These are phyloP conservation scores for Colletotrichum camelliae DNA, from an alignment of 2,329 filamentous ascomycete species.

Conservation along the genomic window DNA sequence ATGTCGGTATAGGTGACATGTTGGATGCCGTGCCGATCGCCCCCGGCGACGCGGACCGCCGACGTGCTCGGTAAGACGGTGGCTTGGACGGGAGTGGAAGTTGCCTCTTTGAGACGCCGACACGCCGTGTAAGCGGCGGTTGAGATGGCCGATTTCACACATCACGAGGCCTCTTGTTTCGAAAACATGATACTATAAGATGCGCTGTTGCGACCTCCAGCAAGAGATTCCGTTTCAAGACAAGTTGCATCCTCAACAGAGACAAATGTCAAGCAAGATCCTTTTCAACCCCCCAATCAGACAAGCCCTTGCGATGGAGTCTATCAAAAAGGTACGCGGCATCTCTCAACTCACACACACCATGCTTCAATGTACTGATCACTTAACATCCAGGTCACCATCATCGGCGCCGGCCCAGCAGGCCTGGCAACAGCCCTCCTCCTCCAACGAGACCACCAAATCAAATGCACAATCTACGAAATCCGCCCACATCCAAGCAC, in stretches of 20 bases:
- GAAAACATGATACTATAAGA: not conserved
- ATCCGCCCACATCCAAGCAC: not conserved
- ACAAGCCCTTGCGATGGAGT: not conserved
- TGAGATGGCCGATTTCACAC: not conserved
- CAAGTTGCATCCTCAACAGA: not conserved
- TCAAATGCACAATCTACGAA: constrained; percentile 2
- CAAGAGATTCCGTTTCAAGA: not conserved
- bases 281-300: not conserved
- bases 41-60: not conserved
- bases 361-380: not conserved
- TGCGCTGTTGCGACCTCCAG: not conserved
- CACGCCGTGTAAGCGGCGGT: not conserved
- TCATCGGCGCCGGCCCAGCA: constrained; percentile 33
- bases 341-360: not conserved
- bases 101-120: not conserved
- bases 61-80: not conserved
- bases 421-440: constrained; percentile 1
- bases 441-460: not conserved
- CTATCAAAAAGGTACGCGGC: not conserved
- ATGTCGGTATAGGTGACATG: not conserved
- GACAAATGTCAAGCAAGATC: not conserved
- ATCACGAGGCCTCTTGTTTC: not conserved
- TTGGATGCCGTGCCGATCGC: not conserved
- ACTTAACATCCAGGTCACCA: not conserved
- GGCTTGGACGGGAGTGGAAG: not conserved